Conservation (phyloP, 1,284 basidiomycete genomes). For the Irpex lacteus region DNA sequence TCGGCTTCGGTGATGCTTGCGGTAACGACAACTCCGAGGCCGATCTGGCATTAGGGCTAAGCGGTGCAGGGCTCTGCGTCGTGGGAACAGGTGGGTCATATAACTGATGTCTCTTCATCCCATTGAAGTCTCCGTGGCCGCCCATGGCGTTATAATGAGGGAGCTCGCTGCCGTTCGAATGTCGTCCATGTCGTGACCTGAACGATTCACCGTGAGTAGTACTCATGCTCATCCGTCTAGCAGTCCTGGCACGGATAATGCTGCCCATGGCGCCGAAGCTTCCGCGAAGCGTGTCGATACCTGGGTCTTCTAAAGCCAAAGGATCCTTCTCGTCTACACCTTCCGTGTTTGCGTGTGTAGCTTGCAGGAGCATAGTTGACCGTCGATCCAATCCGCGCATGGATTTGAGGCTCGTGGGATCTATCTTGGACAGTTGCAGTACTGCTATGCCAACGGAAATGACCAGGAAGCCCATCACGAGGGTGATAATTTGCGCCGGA, state of each 20-base stretch:
- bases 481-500: slow-evolving; percentile 77
- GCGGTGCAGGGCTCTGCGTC: neutral
- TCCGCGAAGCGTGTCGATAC: slow-evolving; percentile 87
- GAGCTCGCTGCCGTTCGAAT: slow-evolving; percentile 15
- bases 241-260: slow-evolving; percentile 82
- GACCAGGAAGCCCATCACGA: slow-evolving; percentile 88
- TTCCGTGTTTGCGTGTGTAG: slow-evolving; percentile 66
- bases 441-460: slow-evolving; percentile 91
- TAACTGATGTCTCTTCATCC: slow-evolving; percentile 72
- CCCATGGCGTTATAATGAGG: slow-evolving; percentile 15
- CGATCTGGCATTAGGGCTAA: neutral
- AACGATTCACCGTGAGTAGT: slow-evolving; percentile 32
- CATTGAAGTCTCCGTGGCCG: slow-evolving; percentile 30
- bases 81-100: slow-evolving; percentile 70
- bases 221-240: slow-evolving; percentile 59
- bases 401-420: slow-evolving; percentile 68
- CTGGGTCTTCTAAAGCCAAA: slow-evolving; percentile 67
- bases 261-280: slow-evolving; percentile 87
- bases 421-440: slow-evolving; percentile 94
- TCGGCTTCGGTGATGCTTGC: slow-evolving; percentile 30
- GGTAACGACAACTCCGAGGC: slow-evolving; percentile 30
- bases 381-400: slow-evolving; percentile 68
- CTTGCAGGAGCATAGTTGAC: slow-evolving; percentile 83
- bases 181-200: slow-evolving; percentile 16
- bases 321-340: slow-evolving; percentile 57